Base-by-base conservation (phyloP, 139 green algal species). In the Mychonastes homosphaera region DNA sequence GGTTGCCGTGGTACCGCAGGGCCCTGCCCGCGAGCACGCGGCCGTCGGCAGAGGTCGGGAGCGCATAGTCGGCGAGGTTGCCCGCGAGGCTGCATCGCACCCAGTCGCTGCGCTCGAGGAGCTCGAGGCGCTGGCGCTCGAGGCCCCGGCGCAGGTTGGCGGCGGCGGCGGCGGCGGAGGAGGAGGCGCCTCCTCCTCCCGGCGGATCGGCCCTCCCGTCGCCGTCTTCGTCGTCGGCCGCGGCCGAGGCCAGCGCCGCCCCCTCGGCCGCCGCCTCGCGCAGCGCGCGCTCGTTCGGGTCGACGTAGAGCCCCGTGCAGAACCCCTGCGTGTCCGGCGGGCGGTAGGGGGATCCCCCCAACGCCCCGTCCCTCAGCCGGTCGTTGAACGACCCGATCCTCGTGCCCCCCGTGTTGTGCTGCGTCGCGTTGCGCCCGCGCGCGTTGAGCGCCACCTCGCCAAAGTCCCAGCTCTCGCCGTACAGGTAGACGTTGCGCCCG, bases 381-480 rank as follows among this genome's bases (percentile, higher is more conserved):
- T 92, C 85, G 65, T 89, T 91, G 73, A 93, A 93, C 46, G 66
- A 77, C n/a, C 79, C 78, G 34, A 49, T 40, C 13, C 53, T 32
- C 10, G 44, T 27, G 9, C 41, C 44, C 44, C 44, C 44, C 27
- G 90, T 58, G 76, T 95, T 95, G 52, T 84, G 65, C 70, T 93
- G 84, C 10, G 63, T 65, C 3, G 80, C 84, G 69, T 94, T 95
- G 38, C 77, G 56, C 8, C 87, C 85, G 5, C 83, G 69, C 53
- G 74, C 62, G 57, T 90, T 90, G 62, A 77, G 63, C 0, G 73
- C 71, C 40, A 91, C 79, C 79, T 95, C 87, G 16, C 81, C 87
- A 79, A 92, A 94, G 72, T 94, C 81, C 87, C 87, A 95, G 2
- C 79, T 85, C 66, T 95, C 87, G 28, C 85, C 87, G 64, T 95